These are phyloP conservation scores for Trametes cinnabarina DNA, from an alignment of 768 basidiomycete species.

Conservation along the genomic window DNA sequence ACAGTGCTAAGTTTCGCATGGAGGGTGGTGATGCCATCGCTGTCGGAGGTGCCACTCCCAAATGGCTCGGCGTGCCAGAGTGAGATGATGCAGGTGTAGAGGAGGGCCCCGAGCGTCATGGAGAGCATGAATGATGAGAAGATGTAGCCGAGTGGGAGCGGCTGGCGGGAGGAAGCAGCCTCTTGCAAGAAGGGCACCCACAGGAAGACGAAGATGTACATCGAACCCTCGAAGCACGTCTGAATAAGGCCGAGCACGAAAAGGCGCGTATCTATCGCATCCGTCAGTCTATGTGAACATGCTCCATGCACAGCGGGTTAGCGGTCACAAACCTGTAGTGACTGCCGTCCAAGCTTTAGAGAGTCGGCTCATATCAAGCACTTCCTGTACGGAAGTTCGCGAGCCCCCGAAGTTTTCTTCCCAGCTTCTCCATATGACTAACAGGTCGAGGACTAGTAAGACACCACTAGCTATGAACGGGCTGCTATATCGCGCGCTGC, in stretches of 20 bases:
- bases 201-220: constrained; percentile 83
- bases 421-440: constrained; percentile 60
- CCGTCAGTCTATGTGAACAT: background rate
- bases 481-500: constrained; percentile 50
- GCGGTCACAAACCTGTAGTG: constrained; percentile 8
- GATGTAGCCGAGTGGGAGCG: constrained; percentile 73
- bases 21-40: constrained; percentile 46
- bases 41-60: constrained; percentile 13
- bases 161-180: constrained; percentile 36
- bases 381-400: constrained; percentile 11
- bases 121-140: constrained; percentile 80
- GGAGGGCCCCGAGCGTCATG: constrained; percentile 77
- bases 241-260: constrained; percentile 69
- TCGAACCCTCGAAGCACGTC: constrained; percentile 81
- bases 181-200: constrained; percentile 81
- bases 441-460: constrained; percentile 52
- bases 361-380: constrained; percentile 53
- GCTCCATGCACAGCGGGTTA: too few species aligned
- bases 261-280: constrained; percentile 51
- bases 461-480: constrained; percentile 67
- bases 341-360: constrained; percentile 59
- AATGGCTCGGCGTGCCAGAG: constrained; percentile 18
- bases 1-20: constrained; percentile 68
- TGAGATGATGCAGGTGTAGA: constrained; percentile 53
- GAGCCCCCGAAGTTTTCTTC: constrained; percentile 62